Conservation (phyloP, 129 eudicot species). For the Oenanthe sinensis region DNA sequence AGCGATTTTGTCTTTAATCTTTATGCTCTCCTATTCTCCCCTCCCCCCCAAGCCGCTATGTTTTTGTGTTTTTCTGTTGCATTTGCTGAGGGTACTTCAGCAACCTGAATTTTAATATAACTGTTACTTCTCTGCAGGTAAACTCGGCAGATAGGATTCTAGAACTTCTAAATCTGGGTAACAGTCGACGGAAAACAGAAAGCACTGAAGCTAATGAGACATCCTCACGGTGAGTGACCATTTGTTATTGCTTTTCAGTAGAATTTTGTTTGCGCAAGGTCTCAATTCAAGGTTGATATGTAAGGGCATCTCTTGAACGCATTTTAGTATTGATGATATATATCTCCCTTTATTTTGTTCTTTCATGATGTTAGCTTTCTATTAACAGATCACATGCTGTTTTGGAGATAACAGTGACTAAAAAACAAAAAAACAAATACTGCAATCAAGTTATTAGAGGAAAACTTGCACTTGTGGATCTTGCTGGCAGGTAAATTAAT, state of each 20-base stretch:
- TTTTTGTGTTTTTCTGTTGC: neutral
- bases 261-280: neutral
- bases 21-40: neutral
- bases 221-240: constrained; percentile 75
- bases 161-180: constrained; percentile 82
- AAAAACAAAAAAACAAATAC: constrained; percentile 55
- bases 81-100: neutral
- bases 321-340: neutral
- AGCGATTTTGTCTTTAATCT: neutral
- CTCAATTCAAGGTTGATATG: neutral
- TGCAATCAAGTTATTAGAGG: constrained; percentile 75
- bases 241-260: constrained; percentile 3
- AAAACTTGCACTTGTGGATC: constrained; percentile 94
- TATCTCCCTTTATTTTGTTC: neutral
- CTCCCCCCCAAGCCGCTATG: neutral
- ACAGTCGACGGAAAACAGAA: constrained; percentile 93
- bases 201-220: constrained; percentile 86
- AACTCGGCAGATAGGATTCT: constrained; percentile 83
- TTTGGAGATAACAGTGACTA: constrained; percentile 69
- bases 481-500: constrained; percentile 76
- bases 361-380: constrained; percentile 20
- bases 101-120: neutral
- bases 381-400: constrained; percentile 83
- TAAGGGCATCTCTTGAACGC: neutral
- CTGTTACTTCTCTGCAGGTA: constrained; percentile 46